Base-by-base conservation (phyloP, 2,329 filamentous ascomycete species). In the Lachnellula suecica region DNA sequence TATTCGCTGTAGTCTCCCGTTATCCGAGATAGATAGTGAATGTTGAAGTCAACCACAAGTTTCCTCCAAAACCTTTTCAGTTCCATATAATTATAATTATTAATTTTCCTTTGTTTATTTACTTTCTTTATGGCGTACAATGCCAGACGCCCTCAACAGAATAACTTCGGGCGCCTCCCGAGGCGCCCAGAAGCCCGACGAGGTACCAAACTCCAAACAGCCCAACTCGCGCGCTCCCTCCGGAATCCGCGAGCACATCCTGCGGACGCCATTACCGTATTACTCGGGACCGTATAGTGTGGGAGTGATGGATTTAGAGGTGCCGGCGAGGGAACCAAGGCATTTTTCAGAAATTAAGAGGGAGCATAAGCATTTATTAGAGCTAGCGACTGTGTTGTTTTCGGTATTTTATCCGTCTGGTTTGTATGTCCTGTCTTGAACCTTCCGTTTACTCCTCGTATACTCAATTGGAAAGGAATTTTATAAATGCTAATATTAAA, bases 391-490 rank as follows among this genome's bases (percentile, higher is more conserved):
- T 0, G 80, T 87, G 8, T 72, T 87, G 4, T 79, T 87, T 68
- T 79, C 79, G 0, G 67, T 87, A n/a, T 88, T 83, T 66, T 88
- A 88, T 63, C 84, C 84, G 2, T 77, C 79, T 41, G 75, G 77
- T 17, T 62, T 78, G 47, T 49, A 43, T 31, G 47, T 2, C n/a
- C 24, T 34, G n/a, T 46, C 7, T 35, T 35, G 13, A 31, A 35
- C 31, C 8, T 35, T 35, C 17, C 8, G 13, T n/a, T n/a, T 35
- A 1, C 13, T 35, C 4, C 2, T 35, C 17, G 13, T n/a, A 15
- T 34, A 34, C 22, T 25, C n/a, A 9, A 19, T 11, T 29, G n/a
- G 23, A 48, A 23, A 48, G 4, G 15, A 20, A 24, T 38, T 48
- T 9, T 25, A 20, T 17, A 17, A 22, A 17, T 25, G 19, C 24